Base-by-base conservation (phyloP, 257 asterid genomes). In the Apocynum venetum region DNA sequence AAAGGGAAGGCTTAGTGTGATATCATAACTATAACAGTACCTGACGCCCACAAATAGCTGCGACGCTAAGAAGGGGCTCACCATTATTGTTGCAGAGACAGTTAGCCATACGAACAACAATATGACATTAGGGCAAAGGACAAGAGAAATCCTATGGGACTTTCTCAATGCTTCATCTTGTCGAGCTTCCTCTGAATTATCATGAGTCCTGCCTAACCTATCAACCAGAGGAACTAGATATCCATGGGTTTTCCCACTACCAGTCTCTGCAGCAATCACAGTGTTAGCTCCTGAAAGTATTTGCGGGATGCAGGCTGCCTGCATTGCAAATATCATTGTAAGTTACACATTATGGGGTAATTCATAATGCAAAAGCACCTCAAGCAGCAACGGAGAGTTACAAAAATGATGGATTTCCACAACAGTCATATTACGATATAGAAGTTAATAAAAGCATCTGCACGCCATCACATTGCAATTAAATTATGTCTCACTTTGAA, bases 191-290 rank as follows among this genome's bases (percentile, higher is more conserved):
- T 80, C 85, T 15, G 87, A 71, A 65, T 60, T 77, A 81, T 88
- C 86, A 40, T 57, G 47, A 15, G 70, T 77, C 80, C 83, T 81
- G 79, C 86, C 86, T 85, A 96, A 71, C 84, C 82, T 92, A 64
- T 96, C 91, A 75, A 96, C 76, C 79, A 96, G 80, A 12, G 98
- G 98, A 82, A 96, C 91, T 52, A 93, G 86, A 87, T 93, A 96
- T 40, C 97, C 97, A 81, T 96, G 96, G 43, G 99, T 96, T 87
- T 96, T 93, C 25, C 99, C 98, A 80, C 97, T 93, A 68, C 99
- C 98, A 4, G 98, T 96, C 91, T 93, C 99, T 55, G 99, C 98
- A 69, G 98, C 98, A 85, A 96, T 88, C 77, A 96, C 94, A 64
- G 89, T 96, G 80, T 96, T 98, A 72, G 82, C 89, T 71, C 97